phyloP scores from a whole-genome alignment of 2,329 filamentous ascomycete species.

The Cordyceps farinosa region DNA sequence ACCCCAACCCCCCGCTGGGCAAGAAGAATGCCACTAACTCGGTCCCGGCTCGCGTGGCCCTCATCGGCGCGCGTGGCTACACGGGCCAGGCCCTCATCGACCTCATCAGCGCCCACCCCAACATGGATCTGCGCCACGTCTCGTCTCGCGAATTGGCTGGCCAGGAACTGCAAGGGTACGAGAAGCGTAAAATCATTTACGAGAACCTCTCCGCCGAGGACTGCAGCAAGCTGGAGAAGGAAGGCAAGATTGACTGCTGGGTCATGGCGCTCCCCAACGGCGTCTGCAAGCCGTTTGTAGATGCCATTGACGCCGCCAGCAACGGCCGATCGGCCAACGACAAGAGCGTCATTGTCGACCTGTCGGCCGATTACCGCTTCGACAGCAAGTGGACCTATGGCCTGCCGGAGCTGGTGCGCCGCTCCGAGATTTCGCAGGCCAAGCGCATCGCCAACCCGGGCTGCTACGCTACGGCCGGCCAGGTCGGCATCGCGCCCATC shows the following conservation, averaged over 20 bases:
- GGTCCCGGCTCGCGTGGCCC: slow-evolving; percentile 72
- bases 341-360: slow-evolving; percentile 79
- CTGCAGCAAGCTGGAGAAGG: slow-evolving; percentile 76
- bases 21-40: slow-evolving; percentile 84
- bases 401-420: slow-evolving; percentile 78
- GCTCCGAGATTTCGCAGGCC: slow-evolving; percentile 71
- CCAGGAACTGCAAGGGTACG: slow-evolving; percentile 82
- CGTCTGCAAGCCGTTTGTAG: slow-evolving; percentile 89
- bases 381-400: slow-evolving; percentile 84
- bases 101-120: slow-evolving; percentile 80
- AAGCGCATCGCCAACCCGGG: slow-evolving; percentile 91
- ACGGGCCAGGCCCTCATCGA: slow-evolving; percentile 88
- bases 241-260: slow-evolving; percentile 89
- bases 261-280: slow-evolving; percentile 96
- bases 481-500: slow-evolving; percentile 82
- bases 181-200: slow-evolving; percentile 87
- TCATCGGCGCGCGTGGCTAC: slow-evolving; percentile 91
- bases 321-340: slow-evolving; percentile 28
- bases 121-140: slow-evolving; percentile 86
- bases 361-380: slow-evolving; percentile 94
- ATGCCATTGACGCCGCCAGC: slow-evolving; percentile 62
- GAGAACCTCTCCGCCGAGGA: slow-evolving; percentile 88
- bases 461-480: slow-evolving; percentile 91
- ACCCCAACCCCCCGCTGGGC: slow-evolving; percentile 82
- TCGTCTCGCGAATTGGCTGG: slow-evolving; percentile 90